Evolutionary conservation across 2,329 filamentous ascomycete genomes (phyloP).

Genomic region (Neobulgaria alba): DNA sequence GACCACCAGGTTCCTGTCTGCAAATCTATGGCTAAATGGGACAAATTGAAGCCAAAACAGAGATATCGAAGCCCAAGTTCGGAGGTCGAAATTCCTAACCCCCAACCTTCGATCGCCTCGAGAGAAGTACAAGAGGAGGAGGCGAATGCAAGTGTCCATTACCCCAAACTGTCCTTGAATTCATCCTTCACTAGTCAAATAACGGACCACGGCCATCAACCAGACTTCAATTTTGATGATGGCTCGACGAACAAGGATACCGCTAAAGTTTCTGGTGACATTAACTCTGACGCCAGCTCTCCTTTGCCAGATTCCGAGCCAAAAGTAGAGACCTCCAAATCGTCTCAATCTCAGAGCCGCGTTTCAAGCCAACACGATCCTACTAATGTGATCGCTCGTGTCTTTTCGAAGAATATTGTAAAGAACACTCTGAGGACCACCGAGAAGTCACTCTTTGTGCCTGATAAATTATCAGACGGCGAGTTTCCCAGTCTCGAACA

Average conservation of each 20-base stretch:
- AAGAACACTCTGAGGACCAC: background rate
- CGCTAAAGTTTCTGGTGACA: conserved; percentile 3
- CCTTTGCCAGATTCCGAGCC: conserved; percentile 1
- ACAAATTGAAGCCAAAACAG: conserved; percentile 10
- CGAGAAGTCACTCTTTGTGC: background rate
- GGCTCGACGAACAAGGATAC: conserved; percentile 11
- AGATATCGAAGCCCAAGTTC: conserved; percentile 4
- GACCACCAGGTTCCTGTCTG: too few relatives aligned
- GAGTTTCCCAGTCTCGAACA: conserved; percentile 17
- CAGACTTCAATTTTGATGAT: conserved; percentile 35
- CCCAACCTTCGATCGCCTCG: background rate
- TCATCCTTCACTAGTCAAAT: conserved; percentile 35
- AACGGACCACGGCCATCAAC: conserved; percentile 41
- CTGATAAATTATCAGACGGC: conserved; percentile 11
- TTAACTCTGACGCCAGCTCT: conserved; percentile 1
- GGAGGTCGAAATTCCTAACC: conserved; percentile 2
- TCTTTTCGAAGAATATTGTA: background rate
- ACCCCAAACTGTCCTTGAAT: conserved; percentile 27
- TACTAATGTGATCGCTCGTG: background rate
- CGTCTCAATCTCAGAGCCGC: background rate
- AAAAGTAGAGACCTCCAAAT: background rate
- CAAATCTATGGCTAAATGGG: too few relatives aligned
- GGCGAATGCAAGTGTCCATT: conserved; percentile 16
- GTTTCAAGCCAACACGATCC: background rate
- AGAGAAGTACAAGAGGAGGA: conserved; percentile 12